Evolutionary conservation across 305 asterid genomes (phyloP).

Genomic region (Salvia sclarea): DNA sequence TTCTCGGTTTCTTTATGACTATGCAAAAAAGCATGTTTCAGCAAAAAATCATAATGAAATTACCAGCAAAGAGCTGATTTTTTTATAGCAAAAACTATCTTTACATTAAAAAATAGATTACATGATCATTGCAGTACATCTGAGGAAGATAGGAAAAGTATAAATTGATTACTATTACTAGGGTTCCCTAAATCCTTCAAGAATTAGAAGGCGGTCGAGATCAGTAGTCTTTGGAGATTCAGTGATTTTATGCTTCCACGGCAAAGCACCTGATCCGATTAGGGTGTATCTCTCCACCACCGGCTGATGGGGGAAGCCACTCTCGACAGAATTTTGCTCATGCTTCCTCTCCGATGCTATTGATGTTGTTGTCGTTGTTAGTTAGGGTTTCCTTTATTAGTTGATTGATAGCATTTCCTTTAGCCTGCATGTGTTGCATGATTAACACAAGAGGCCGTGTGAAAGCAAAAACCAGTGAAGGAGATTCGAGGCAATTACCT

Average conservation of each 20-base stretch:
- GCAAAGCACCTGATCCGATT: not conserved
- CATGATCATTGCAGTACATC: slow-evolving; percentile 1
- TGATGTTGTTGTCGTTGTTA: slow-evolving; percentile 34
- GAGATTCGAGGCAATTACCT: slow-evolving; percentile 41
- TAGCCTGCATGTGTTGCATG: slow-evolving; percentile 48
- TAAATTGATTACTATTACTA: slow-evolving; percentile 1
- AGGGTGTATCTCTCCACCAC: not conserved
- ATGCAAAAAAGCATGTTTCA: slow-evolving; percentile 1
- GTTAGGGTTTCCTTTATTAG: slow-evolving; percentile 43
- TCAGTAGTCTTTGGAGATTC: not conserved
- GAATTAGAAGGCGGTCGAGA: not conserved
- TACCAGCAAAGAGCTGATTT: not conserved
- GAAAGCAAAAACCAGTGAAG: not conserved
- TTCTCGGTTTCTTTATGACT: not conserved
- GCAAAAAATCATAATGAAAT: not conserved
- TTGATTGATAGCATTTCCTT: slow-evolving; percentile 59
- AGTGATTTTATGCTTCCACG: not conserved
- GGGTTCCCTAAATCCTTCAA: not conserved
- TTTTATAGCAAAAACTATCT: not conserved
- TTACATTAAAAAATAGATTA: not conserved
- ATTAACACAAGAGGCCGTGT: not conserved
- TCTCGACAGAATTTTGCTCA: slow-evolving; percentile 18
- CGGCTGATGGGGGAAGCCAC: not conserved
- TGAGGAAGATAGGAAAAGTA: not conserved
- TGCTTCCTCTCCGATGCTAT: slow-evolving; percentile 26